Evolutionary conservation across 495 filamentous ascomycete species (phyloP), one percentile per base, ranked within the genome.

Genomic region (Friedmanniomyces simplex): DNA sequence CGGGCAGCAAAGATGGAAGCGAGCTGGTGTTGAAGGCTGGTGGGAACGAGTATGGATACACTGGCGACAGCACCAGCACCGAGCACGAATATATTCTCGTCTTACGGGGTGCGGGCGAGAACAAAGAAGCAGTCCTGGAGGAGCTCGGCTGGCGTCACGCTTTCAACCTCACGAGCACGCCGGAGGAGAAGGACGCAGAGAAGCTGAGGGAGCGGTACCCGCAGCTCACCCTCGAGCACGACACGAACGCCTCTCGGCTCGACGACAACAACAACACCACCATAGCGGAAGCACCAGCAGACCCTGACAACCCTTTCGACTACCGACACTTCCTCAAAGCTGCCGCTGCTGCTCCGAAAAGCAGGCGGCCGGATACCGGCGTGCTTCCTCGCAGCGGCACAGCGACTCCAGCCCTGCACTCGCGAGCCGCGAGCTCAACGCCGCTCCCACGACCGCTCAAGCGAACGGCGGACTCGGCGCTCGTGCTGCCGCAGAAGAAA

Each of bases 261-360:
- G 42, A 28, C 36, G 54, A 28, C 24, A 30, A 52, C 2, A 52
- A 58, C 14, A 39, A 42, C 34, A 34, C 18, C 14, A 39, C 36
- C 34, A 34, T 10, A 5, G 41, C 28, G 10, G 48, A 51, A n/a
- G 49, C 14, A 34, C 54, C 59, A 22, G 11, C 30, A 25, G 59
- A 62, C 20, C 46, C 54, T 0, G 21, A 1, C 25, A 62, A 62
- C 42, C 59, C 59, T 0, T 62, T 50, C 32, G 59, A 62, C 43
- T 62, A 57, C 26, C 36, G 59, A 13, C 54, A 62, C 22, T 58
- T 51, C 50, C 47, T 62, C 21, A 58, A 53, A 24, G 2, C 32
- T 6, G 47, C 49, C 16, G n/a, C 46, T 7, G 28, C 28, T 32
- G 4, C 28, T 10, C 4, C 28, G 1, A 55, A 32, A 20, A n/a